phyloP scores from a whole-genome alignment of 768 basidiomycete genomes.

The Pisolithus marmoratus region DNA sequence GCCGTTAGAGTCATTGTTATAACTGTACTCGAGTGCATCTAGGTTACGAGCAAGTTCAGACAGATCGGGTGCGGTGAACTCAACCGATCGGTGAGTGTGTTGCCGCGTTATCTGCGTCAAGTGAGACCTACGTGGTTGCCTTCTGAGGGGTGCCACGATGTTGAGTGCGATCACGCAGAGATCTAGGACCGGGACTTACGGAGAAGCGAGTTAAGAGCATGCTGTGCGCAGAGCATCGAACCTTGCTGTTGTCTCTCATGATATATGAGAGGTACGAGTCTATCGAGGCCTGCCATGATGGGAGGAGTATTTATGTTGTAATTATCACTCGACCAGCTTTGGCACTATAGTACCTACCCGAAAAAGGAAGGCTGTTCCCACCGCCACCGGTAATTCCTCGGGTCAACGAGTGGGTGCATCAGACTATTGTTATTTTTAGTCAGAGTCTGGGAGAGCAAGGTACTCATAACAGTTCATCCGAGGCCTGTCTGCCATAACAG shows the following conservation, averaged over 20 bases:
- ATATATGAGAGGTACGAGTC: slow-evolving; percentile 55
- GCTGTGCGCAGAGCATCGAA: slow-evolving; percentile 84
- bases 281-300: slow-evolving; percentile 55
- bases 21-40: slow-evolving; percentile 60
- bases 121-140: slow-evolving; percentile 42
- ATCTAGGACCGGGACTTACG: slow-evolving; percentile 43
- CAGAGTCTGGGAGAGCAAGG: too few relatives aligned
- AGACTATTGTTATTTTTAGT: too few relatives aligned
- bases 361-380: too few relatives aligned
- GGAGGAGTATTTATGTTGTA: too few relatives aligned
- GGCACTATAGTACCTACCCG: too few relatives aligned
- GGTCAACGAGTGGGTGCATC: too few relatives aligned
- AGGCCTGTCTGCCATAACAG: too few relatives aligned
- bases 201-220: slow-evolving; percentile 75
- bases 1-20: slow-evolving; percentile 39
- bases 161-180: slow-evolving; percentile 36
- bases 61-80: slow-evolving; percentile 81
- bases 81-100: slow-evolving; percentile 7
- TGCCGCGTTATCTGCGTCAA: neutral
- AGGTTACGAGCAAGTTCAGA: slow-evolving; percentile 66
- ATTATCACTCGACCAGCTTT: too few relatives aligned
- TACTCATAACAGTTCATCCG: too few relatives aligned
- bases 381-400: too few relatives aligned
- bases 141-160: slow-evolving; percentile 26
- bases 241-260: slow-evolving; percentile 74